Conservation (phyloP, 2,329 filamentous ascomycete species). For the Aspergillus nomiae region DNA sequence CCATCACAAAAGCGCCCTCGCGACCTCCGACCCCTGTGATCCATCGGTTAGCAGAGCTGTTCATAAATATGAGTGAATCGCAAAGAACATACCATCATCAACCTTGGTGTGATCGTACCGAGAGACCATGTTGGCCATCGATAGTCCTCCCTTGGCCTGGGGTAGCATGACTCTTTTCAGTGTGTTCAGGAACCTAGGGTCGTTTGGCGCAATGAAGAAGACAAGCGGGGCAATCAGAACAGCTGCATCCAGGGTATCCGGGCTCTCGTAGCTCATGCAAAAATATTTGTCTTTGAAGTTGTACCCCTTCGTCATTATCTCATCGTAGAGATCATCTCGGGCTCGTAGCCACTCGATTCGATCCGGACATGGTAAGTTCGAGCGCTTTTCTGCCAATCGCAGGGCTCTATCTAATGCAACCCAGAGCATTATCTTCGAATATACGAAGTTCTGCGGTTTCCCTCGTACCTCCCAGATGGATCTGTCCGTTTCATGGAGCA, state of each 20-base stretch:
- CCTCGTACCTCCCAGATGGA: slow-evolving; percentile 28
- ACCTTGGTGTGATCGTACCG: neutral
- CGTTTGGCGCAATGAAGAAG: neutral
- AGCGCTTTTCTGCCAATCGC: slow-evolving; percentile 71
- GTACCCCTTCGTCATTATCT: slow-evolving; percentile 77
- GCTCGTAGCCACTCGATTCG: slow-evolving; percentile 66
- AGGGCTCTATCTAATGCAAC: slow-evolving; percentile 76
- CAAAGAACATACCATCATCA: neutral
- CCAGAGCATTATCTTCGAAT: slow-evolving; percentile 84
- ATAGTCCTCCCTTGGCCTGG: neutral
- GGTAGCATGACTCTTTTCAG: neutral
- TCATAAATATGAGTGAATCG: rapidly evolving
- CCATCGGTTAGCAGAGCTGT: neutral
- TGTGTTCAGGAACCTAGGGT: neutral
- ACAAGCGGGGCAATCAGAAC: neutral
- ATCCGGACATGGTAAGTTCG: slow-evolving; percentile 72
- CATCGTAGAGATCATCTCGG: slow-evolving; percentile 70
- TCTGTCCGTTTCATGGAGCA: neutral
- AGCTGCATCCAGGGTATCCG: slow-evolving; percentile 66
- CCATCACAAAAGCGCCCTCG: neutral
- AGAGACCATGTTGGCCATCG: neutral
- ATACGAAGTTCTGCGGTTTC: slow-evolving; percentile 66
- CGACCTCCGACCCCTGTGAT: neutral
- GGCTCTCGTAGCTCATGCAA: slow-evolving; percentile 74
- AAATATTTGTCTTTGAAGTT: slow-evolving; percentile 70